Conservation (phyloP, 1,139 yeast species). For the Saccharomyces hybrid region DNA sequence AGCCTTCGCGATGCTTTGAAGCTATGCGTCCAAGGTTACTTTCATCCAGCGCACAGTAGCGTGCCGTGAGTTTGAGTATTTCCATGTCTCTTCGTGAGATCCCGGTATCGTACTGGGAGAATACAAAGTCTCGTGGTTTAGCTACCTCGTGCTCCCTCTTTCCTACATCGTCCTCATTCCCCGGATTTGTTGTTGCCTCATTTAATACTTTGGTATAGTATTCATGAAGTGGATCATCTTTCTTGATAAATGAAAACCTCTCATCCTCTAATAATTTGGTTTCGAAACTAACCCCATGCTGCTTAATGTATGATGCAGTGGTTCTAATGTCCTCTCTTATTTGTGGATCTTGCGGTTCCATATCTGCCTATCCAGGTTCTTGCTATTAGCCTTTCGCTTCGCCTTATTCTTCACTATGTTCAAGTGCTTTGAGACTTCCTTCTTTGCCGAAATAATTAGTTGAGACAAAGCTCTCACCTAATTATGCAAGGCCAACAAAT, state of each 20-base stretch:
- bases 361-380: neutral
- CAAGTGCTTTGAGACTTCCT: neutral
- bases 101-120: slow-evolving; percentile 44
- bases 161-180: slow-evolving; percentile 5
- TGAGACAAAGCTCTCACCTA: neutral
- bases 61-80: slow-evolving; percentile 65
- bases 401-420: slow-evolving; percentile 3
- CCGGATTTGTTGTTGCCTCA: slow-evolving; percentile 5
- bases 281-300: slow-evolving; percentile 65
- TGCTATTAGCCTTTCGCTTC: slow-evolving; percentile 1
- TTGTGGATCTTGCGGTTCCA: slow-evolving; percentile 8
- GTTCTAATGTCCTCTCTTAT: slow-evolving; percentile 54
- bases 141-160: slow-evolving; percentile 8
- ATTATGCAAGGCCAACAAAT: neutral
- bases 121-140: slow-evolving; percentile 39
- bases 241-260: slow-evolving; percentile 57
- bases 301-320: slow-evolving; percentile 61
- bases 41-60: slow-evolving; percentile 48
- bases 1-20: slow-evolving; percentile 39
- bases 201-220: slow-evolving; percentile 45
- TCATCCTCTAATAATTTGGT: slow-evolving; percentile 48
- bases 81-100: slow-evolving; percentile 60
- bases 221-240: slow-evolving; percentile 46
- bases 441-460: neutral
- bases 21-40: slow-evolving; percentile 41